Evolutionary conservation across 2,329 filamentous ascomycete species (phyloP).

Genomic region (Rhynchosporium graminicola): DNA sequence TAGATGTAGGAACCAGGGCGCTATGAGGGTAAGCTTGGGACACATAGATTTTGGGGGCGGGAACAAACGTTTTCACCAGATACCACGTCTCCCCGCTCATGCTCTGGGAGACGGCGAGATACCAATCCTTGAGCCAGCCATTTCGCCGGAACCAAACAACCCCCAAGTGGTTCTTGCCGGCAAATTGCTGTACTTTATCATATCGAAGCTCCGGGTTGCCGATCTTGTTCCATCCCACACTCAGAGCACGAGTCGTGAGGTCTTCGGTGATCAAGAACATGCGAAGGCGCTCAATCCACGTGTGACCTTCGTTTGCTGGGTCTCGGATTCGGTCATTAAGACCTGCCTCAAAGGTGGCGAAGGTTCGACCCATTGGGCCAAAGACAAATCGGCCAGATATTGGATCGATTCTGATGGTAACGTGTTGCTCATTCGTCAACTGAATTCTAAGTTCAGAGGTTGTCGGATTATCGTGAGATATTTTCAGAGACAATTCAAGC

Average conservation of each 20-base stretch:
- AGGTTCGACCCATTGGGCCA: constrained; percentile 60
- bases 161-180: constrained; percentile 62
- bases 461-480: constrained; percentile 62
- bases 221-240: constrained; percentile 62
- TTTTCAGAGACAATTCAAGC: constrained; percentile 57
- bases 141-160: constrained; percentile 67
- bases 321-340: constrained; percentile 61
- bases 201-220: constrained; percentile 45
- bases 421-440: constrained; percentile 61
- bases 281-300: constrained; percentile 61
- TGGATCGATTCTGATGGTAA: constrained; percentile 70
- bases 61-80: constrained; percentile 61
- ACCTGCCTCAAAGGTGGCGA: constrained; percentile 60
- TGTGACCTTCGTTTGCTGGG: constrained; percentile 57
- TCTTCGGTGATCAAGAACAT: constrained; percentile 62
- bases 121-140: constrained; percentile 74
- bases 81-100: constrained; percentile 78
- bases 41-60: neutral
- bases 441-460: constrained; percentile 70
- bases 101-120: constrained; percentile 69
- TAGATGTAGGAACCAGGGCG: constrained; percentile 19
- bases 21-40: constrained; percentile 38
- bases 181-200: constrained; percentile 58
- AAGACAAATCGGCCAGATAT: constrained; percentile 76
- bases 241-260: constrained; percentile 59